A percentile compares a stretch with the other conserved stretches of the same genome.
phyloP scores from a whole-genome alignment of 768 basidiomycete genomes.

The Cubamyces sp. region DNA sequence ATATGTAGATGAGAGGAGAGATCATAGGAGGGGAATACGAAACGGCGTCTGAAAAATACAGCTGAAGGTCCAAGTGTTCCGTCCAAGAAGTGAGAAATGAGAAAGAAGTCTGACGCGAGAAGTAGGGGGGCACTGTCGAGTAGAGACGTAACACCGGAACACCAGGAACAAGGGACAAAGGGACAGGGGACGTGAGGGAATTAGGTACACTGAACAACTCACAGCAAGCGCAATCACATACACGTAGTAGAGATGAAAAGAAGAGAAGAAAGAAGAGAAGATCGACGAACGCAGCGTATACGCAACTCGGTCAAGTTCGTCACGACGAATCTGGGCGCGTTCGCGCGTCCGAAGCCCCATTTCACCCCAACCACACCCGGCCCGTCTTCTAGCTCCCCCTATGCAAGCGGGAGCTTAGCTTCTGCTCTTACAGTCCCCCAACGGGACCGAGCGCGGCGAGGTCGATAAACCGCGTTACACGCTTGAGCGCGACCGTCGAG shows the following conservation, averaged over 20 bases:
- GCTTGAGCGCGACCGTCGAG: constrained; percentile 64
- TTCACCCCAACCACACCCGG: not conserved
- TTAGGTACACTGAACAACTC: too few relatives aligned
- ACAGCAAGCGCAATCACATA: too few relatives aligned
- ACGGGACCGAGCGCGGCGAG: constrained; percentile 42
- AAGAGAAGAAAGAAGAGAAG: too few relatives aligned
- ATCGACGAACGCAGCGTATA: too few relatives aligned
- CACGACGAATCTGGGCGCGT: too few relatives aligned
- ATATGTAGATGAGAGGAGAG: not conserved
- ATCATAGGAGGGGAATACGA: not conserved
- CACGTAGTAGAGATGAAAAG: too few relatives aligned
- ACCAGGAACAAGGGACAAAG: not conserved
- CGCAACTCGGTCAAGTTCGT: too few relatives aligned
- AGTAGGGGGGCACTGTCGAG: not conserved
- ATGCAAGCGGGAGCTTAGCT: not conserved
- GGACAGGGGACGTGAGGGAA: too few relatives aligned
- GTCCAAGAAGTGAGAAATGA: constrained; percentile 17
- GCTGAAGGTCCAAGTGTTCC: constrained; percentile 17
- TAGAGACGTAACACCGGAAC: not conserved
- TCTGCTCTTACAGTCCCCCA: not conserved
- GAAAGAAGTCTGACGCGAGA: too few relatives aligned
- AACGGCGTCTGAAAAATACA: constrained; percentile 13
- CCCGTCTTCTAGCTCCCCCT: not conserved
- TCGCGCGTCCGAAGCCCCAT: not conserved
- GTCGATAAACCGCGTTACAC: constrained; percentile 83